Base-by-base conservation (phyloP, 495 filamentous ascomycete genomes). In the Hypoxylon trugodes region DNA sequence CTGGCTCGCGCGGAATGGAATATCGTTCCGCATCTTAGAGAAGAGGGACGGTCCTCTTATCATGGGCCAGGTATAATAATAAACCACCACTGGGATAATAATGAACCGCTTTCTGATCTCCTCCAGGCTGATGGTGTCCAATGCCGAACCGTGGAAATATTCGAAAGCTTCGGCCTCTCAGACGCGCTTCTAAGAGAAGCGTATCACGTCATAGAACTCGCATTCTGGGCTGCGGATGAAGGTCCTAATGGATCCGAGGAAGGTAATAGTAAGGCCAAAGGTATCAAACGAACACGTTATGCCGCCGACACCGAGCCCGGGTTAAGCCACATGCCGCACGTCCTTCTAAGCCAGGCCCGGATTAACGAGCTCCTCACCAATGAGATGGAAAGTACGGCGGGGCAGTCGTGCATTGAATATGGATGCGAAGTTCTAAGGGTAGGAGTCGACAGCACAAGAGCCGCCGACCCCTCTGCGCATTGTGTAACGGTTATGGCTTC, bases 81-180 rank as follows among this genome's bases (percentile, higher is more conserved):
- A n/a, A n/a, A n/a, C n/a, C n/a, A n/a, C n/a, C n/a, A n/a, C n/a
- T n/a, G n/a, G n/a, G n/a, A n/a, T n/a, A n/a, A n/a, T n/a, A n/a
- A n/a, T n/a, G n/a, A n/a, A n/a, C n/a, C n/a, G n/a, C n/a, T n/a
- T n/a, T n/a, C n/a, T n/a, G n/a, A n/a, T n/a, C n/a, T n/a, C n/a
- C n/a, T n/a, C n/a, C n/a, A n/a, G 68, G 91, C 91, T 1, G 91
- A 94, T 48, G 91, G 91, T 0, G 82, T 93, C 8, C 91, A 95
- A 73, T 87, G 86, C 56, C 88, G 91, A 1, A 91, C 90, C 1
- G 84, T 92, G 7, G 91, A 95, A 69, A 87, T 96, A 37, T 89
- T 92, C 47, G 89, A 95, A 61, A 88, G 84, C 26, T 92, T 93
- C 40, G 89, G 89, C 0, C 74, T 94, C 9, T 80, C 83, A 0